phyloP scores from a whole-genome alignment of 139 green algal genomes.

The Coccomyxa sp. region DNA sequence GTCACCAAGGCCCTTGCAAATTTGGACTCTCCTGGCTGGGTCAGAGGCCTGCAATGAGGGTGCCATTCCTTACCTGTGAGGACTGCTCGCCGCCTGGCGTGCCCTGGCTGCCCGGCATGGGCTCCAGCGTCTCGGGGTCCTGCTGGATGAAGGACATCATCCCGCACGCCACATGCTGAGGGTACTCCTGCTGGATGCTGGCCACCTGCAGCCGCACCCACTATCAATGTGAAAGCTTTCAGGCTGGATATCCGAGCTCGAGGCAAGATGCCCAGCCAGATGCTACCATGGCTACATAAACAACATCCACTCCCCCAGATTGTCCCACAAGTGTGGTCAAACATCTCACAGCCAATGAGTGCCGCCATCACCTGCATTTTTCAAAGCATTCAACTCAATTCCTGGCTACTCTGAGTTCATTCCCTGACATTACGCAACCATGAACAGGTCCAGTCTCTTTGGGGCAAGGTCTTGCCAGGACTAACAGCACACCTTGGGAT shows the following conservation, averaged over 20 bases:
- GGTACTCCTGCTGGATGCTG: constrained; percentile 6
- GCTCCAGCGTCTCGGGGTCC: not conserved
- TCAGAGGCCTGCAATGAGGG: not conserved
- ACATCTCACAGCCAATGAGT: too few species aligned
- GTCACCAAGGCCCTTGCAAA: too few species aligned
- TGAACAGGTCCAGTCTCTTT: not conserved
- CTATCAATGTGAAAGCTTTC: not conserved
- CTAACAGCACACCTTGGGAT: constrained; percentile 31
- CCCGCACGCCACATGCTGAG: constrained; percentile 13
- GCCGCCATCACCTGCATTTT: not conserved
- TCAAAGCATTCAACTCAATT: not conserved
- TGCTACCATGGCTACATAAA: too few species aligned
- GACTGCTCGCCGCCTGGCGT: not conserved
- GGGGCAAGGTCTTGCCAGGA: not conserved
- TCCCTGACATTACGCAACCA: not conserved
- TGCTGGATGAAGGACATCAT: constrained; percentile 46
- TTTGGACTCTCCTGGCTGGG: not conserved
- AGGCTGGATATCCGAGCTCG: not conserved
- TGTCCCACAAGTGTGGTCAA: not conserved
- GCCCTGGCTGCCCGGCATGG: not conserved
- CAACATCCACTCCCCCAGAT: not conserved
- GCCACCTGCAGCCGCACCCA: constrained; percentile 31
- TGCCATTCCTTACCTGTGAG: not conserved
- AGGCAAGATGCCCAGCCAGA: not conserved
- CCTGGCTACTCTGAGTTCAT: not conserved